A percentile compares a stretch with the other conserved stretches of the same genome.
These are phyloP conservation scores for Rhytidiadelphus loreus DNA, from an alignment of 225 moss, liverwort and hornwort species.

Conservation along the genomic window DNA sequence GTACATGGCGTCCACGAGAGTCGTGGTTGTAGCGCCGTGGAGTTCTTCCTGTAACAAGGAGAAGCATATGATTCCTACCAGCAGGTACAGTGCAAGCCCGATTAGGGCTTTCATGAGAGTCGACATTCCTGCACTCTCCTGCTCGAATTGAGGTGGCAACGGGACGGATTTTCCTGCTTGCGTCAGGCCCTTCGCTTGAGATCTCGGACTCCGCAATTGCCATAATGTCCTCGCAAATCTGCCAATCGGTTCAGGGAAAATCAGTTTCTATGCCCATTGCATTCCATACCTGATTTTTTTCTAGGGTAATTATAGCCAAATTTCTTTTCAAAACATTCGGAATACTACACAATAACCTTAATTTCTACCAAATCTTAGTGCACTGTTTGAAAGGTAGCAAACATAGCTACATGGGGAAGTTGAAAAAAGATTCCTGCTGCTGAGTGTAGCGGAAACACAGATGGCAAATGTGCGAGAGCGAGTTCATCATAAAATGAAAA, in stretches of 20 bases:
- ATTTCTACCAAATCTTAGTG: neutral
- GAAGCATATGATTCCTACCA: slow-evolving; percentile 3
- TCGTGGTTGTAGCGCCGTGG: slow-evolving; percentile 6
- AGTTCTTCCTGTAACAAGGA: neutral
- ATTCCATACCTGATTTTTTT: neutral
- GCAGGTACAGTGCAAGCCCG: neutral
- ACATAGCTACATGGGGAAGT: no score
- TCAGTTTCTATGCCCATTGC: neutral
- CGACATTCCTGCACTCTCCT: neutral
- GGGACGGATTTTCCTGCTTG: neutral
- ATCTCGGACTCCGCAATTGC: neutral
- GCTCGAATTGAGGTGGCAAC: neutral
- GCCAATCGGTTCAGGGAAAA: neutral
- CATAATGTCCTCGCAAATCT: neutral
- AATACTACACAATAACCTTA: neutral
- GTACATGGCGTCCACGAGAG: slow-evolving; percentile 35
- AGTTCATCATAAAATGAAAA: neutral
- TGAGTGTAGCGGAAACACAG: neutral
- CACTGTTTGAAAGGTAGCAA: neutral
- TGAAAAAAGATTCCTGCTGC: neutral
- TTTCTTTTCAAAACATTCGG: no score
- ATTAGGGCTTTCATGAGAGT: neutral
- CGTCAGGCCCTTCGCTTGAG: neutral
- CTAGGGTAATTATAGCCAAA: neutral
- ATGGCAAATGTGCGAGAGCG: neutral